Conservation (phyloP, 768 basidiomycete species). For the Cubamyces lactineus region DNA sequence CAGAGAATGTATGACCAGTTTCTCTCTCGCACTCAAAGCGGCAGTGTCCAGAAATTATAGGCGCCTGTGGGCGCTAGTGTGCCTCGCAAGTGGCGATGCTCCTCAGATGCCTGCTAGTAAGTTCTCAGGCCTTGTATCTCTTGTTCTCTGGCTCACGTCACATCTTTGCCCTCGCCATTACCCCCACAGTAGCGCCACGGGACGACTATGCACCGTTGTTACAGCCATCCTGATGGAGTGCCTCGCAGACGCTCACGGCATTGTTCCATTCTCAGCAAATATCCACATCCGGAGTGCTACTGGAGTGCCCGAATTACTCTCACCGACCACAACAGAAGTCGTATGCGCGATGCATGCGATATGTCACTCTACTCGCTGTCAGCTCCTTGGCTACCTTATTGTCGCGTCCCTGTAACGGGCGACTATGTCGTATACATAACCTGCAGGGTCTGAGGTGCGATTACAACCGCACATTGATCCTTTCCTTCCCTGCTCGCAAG, state of each 20-base stretch:
- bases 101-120: neutral
- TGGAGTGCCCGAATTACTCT: neutral
- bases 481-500: neutral
- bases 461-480: neutral
- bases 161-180: too few relatives aligned
- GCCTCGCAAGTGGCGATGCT: neutral
- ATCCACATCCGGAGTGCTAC: neutral
- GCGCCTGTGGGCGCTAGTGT: neutral
- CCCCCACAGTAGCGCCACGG: too few relatives aligned
- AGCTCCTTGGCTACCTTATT: slow-evolving; percentile 11
- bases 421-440: slow-evolving; percentile 3
- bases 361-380: neutral
- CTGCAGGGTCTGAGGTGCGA: neutral
- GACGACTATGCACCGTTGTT: too few relatives aligned
- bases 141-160: too few relatives aligned
- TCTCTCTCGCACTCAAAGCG: too few relatives aligned
- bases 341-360: neutral
- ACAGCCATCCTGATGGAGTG: neutral
- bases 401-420: neutral
- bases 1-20: neutral
- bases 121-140: too few relatives aligned
- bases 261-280: slow-evolving; percentile 1
- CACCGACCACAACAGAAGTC: neutral
- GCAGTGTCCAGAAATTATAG: too few relatives aligned
- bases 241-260: neutral